Evolutionary conservation across 2,329 filamentous ascomycete species (phyloP).

Genomic region (Karstenula rhodostoma): DNA sequence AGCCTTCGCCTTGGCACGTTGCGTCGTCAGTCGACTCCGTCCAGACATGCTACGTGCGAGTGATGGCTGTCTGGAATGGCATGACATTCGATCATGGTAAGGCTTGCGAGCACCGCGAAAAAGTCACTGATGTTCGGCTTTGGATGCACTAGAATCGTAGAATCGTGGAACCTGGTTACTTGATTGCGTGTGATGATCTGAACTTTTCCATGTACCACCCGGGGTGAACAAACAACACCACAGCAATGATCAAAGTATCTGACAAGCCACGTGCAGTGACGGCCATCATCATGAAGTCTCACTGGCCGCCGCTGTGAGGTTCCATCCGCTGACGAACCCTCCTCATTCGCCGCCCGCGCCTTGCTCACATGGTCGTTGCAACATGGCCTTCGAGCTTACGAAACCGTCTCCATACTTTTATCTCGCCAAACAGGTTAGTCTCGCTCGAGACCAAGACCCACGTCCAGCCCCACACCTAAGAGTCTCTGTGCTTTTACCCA

Average conservation of each 20-base stretch:
- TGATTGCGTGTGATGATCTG: not conserved
- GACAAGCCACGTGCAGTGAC: not conserved
- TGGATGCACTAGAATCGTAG: not conserved
- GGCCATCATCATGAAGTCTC: constrained; percentile 13
- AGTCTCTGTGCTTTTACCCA: not conserved
- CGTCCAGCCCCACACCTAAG: constrained; percentile 1
- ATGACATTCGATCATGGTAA: not conserved
- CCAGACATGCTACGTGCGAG: not conserved
- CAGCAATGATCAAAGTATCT: not conserved
- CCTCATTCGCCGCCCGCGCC: constrained; percentile 3
- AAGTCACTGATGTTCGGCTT: not conserved
- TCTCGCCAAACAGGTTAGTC: constrained; percentile 11
- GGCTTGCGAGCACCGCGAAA: not conserved
- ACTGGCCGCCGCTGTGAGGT: constrained; percentile 2
- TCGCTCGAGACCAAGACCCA: constrained; percentile 8
- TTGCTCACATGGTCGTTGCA: not conserved
- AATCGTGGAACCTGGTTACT: not conserved
- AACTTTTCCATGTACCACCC: not conserved
- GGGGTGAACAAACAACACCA: not conserved
- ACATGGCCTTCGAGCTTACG: constrained; percentile 11
- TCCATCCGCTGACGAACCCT: not conserved
- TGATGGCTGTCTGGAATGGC: not conserved
- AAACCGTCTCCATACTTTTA: constrained; percentile 9
- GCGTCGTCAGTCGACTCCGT: constrained; percentile 10
- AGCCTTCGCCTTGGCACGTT: not conserved